phyloP scores from a whole-genome alignment of 2,329 filamentous ascomycete genomes.

The Emericellopsis cladophorae region DNA sequence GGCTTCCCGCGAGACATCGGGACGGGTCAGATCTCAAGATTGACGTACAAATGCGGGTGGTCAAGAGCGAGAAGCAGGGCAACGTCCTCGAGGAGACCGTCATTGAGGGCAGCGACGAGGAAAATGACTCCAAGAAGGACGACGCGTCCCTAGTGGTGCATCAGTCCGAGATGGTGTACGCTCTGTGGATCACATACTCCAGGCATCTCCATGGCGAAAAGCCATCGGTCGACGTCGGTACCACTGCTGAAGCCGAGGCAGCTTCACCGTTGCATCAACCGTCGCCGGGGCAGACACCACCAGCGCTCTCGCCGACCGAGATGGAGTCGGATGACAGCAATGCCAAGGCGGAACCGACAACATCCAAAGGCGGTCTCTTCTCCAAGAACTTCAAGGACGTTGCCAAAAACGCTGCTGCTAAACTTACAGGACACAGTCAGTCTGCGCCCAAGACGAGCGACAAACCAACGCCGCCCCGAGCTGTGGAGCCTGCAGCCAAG shows the following conservation, averaged over 20 bases:
- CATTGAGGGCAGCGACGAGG: conserved; percentile 46
- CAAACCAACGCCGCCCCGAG: conserved; percentile 11
- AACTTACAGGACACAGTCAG: conserved; percentile 28
- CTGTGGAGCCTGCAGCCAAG: conserved; percentile 35
- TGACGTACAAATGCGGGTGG: conserved; percentile 92
- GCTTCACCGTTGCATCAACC: conserved; percentile 62
- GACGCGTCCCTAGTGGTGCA: conserved; percentile 31
- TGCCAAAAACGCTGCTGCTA: conserved; percentile 40
- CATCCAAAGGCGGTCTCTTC: conserved; percentile 32
- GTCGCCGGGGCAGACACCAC: conserved; percentile 57
- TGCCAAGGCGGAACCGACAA: conserved; percentile 22
- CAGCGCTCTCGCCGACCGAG: conserved; percentile 41
- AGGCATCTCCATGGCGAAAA: conserved; percentile 74
- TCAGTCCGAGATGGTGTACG: conserved; percentile 74
- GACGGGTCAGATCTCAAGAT: conserved; percentile 89
- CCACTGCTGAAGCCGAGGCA: conserved; percentile 1
- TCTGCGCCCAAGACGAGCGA: neutral
- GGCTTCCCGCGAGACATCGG: conserved; percentile 73
- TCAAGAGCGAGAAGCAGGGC: conserved; percentile 68
- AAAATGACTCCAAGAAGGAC: conserved; percentile 26
- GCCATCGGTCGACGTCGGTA: conserved; percentile 39
- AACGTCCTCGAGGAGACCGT: conserved; percentile 50
- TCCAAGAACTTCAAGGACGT: conserved; percentile 45
- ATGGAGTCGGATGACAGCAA: conserved; percentile 40
- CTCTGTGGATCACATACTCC: conserved; percentile 95